Percentiles rank a stretch among this genome's conserved stretches.
These are phyloP conservation scores for Hypoxylon cercidicola DNA, from an alignment of 495 filamentous ascomycete genomes.

Conservation along the genomic window DNA sequence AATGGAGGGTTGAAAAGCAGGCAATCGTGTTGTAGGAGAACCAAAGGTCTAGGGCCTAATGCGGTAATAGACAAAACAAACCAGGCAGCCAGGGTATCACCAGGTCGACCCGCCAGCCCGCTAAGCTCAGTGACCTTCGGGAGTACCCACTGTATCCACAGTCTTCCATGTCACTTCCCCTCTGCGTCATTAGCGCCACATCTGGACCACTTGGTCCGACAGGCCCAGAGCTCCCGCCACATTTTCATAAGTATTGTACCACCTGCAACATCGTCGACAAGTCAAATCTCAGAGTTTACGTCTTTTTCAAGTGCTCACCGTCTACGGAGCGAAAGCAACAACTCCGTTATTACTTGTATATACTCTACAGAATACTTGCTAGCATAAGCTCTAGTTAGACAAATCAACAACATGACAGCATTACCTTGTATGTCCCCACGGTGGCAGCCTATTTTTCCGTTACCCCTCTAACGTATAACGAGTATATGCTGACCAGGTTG, in stretches of 20 bases:
- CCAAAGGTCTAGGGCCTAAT: slow-evolving; percentile 5
- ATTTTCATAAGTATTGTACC: slow-evolving; percentile 42
- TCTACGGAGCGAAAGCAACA: not conserved
- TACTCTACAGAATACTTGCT: slow-evolving; percentile 1
- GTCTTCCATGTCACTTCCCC: slow-evolving; percentile 15
- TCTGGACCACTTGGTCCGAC: slow-evolving; percentile 27
- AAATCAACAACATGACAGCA: slow-evolving; percentile 64
- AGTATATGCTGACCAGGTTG: slow-evolving; percentile 27
- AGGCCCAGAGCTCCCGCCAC: slow-evolving; percentile 50
- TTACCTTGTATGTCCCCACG: slow-evolving; percentile 71
- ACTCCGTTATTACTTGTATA: not conserved
- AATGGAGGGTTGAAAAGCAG: no score
- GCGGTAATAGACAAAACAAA: slow-evolving; percentile 34
- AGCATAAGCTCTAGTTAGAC: not conserved
- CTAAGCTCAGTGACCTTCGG: no score
- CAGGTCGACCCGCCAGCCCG: slow-evolving; percentile 25
- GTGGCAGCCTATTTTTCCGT: slow-evolving; percentile 18
- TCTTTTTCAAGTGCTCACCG: slow-evolving; percentile 47
- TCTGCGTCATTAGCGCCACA: slow-evolving; percentile 64
- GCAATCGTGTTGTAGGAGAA: no score
- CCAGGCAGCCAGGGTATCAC: slow-evolving; percentile 34
- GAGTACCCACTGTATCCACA: not conserved
- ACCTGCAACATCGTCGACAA: slow-evolving; percentile 14
- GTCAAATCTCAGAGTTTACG: slow-evolving; percentile 27
- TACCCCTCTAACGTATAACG: not conserved